A percentile compares a stretch with the other conserved stretches of the same genome.
Evolutionary conservation across 352 stramenopile genomes (phyloP).

Genomic region (Globisporangium canariense): DNA sequence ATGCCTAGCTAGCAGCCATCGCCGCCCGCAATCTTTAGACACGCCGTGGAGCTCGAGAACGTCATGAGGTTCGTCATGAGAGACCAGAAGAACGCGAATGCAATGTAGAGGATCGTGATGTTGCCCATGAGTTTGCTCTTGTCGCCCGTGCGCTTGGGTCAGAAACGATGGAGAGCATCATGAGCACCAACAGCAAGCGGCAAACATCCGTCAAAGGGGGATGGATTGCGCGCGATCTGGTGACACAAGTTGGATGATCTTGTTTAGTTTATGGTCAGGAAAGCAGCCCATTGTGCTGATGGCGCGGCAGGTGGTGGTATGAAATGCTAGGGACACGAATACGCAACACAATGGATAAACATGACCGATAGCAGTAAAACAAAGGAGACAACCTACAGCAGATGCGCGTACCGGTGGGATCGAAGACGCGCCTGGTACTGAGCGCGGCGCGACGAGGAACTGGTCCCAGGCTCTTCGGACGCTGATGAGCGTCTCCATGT

Average conservation of each 20-base stretch:
- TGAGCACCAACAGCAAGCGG: neutral
- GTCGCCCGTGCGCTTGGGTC: constrained; percentile 23
- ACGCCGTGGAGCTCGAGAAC: constrained; percentile 17
- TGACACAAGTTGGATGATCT: neutral
- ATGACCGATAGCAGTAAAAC: neutral
- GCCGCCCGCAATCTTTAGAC: constrained; percentile 13
- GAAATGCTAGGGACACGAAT: constrained; percentile 11
- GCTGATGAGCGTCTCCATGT: constrained; percentile 30
- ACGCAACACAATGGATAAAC: neutral
- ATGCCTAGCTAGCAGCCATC: neutral
- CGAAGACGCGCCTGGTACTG: constrained; percentile 20
- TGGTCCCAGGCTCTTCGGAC: constrained; percentile 27
- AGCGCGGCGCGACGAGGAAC: constrained; percentile 17
- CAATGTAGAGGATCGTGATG: constrained; percentile 19
- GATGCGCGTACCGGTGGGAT: constrained; percentile 30
- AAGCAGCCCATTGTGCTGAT: constrained; percentile 10
- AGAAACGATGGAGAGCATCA: neutral
- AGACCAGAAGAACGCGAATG: constrained; percentile 17
- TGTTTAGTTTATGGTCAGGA: constrained; percentile 1
- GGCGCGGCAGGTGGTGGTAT: constrained; percentile 11
- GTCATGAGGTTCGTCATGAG: constrained; percentile 27
- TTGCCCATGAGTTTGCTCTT: constrained; percentile 19
- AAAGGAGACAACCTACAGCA: neutral
- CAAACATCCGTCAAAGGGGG: neutral
- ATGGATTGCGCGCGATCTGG: neutral